Evolutionary conservation across 2,329 filamentous ascomycete genomes (phyloP), one percentile per base, ranked within the genome.

Genomic region (Didymella arachidicola): DNA sequence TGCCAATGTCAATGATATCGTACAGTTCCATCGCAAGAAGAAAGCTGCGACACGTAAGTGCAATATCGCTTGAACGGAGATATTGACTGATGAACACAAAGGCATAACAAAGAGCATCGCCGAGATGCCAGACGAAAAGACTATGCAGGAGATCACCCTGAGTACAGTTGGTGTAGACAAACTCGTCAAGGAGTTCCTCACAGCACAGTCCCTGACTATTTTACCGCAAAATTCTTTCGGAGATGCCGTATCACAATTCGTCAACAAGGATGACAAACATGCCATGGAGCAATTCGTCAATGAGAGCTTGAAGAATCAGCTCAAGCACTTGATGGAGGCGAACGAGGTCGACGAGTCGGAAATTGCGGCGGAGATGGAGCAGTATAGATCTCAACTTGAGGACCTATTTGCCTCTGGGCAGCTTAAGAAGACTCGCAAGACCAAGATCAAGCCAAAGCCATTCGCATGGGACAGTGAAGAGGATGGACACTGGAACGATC

Each of bases 241-340:
- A 16, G 93, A 98, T 71, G 95, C 95, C 0, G 92, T 99, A 5
- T 89, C 88, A 45, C 91, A 96, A 61, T 99, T 95, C 69, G 92
- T 99, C 26, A 89, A 93, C 74, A 98, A 98, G 67, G 92, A 97
- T 65, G 95, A 99, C 79, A 96, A 93, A 72, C 89, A 95, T 68
- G 92, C 92, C 2, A 92, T 98, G 88, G 75, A 80, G 61, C 75
- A 72, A 12, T 83, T 83, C 57, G 77, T 83, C 7, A 72, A 77
- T 4, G 75, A 80, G 4, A 79, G 75, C 62, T 68, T 83, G 27
- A 70, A 72, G 14, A 74, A 70, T 16, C 80, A 82, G 57, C 70
- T 81, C 41, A 78, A 79, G 57, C 73, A 80, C 59, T 61, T 82
- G 12, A 72, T 81, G 71, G 60, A 68, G 7, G 81, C 87, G 42